Conservation (phyloP, 352 stramenopile species). For the Nothophytophthora sp. region DNA sequence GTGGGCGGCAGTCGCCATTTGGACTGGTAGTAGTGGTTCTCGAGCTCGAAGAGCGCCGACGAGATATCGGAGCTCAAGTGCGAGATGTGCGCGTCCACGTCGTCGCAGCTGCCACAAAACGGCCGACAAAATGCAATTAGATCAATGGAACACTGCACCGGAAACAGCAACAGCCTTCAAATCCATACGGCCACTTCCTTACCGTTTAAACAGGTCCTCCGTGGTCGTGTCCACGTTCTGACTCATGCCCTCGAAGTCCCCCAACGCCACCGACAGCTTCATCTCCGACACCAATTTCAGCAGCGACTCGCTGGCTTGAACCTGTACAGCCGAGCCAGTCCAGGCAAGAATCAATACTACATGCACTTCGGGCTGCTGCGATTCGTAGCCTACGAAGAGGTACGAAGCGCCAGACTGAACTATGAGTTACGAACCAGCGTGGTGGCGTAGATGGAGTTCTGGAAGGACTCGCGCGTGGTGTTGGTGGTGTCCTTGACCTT, state of each 20-base stretch:
- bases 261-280: constrained; percentile 77
- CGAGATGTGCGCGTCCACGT: constrained; percentile 76
- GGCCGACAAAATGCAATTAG: background rate
- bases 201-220: constrained; percentile 74
- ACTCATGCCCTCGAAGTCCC: constrained; percentile 87
- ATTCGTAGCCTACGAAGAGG: background rate
- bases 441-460: constrained; percentile 84
- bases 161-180: background rate
- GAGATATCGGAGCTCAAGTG: constrained; percentile 81
- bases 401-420: too few species aligned
- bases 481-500: constrained; percentile 85
- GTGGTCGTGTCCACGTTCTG: constrained; percentile 76
- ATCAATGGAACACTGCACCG: too few species aligned
- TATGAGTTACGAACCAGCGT: constrained; percentile 50
- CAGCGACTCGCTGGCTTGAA: constrained; percentile 80
- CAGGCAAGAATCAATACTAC: background rate
- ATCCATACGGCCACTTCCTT: background rate
- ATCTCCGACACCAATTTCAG: constrained; percentile 83
- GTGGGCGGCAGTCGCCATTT: constrained; percentile 61
- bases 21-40: constrained; percentile 86
- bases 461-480: constrained; percentile 76
- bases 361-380: background rate
- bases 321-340: constrained; percentile 10
- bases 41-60: constrained; percentile 78
- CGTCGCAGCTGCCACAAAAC: constrained; percentile 55